Evolutionary conservation across 1,284 basidiomycete genomes (phyloP), one percentile per base, ranked within the genome.

Genomic region (Ceratobasidium sp.): DNA sequence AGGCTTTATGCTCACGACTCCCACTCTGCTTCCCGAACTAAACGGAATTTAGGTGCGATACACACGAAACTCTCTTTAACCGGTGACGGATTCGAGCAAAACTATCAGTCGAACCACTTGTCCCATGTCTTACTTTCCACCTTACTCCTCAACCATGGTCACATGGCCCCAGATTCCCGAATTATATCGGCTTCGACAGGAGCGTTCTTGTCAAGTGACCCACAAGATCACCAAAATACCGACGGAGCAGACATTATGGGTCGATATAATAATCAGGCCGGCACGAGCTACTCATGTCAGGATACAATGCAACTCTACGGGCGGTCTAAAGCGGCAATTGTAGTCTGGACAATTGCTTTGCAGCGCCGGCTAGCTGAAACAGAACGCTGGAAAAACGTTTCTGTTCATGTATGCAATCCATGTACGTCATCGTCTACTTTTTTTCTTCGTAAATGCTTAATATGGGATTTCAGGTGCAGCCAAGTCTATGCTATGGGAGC

Each of bases 51-150:
- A 68, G 48, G 56, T 68, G 78, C 64, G 38, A 42, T 64, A 6
- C 44, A 64, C 20, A 40, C 61, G 10, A 26, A 48, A 20, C 56
- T 75, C 5, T 26, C 40, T 7, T 23, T 59, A 33, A 78, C 78
- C 3, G 56, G 62, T 23, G 78, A 79, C 50, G 78, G 78, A 6
- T 75, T 74, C 52, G 78, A 79, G 40, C 42, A 54, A 23, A 46
- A 33, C 54, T 77, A 79, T 44, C 78, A 79, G 44, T 61, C 66
- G 10, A 79, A 79, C 65, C 71, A 59, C 46, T 77, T 79, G 23
- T 40, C 69, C 0, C 78, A 77, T 57, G 48, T 66, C 28, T 68
- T 77, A 7, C 69, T 79, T 48, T 69, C 77, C n/a, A 33, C 48
- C 1, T 42, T 54, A 1, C 70, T 79, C 20, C 61, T 79, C 38